These are phyloP conservation scores for Pneumocystis sp. DNA, from an alignment of 1,139 yeast species.

Conservation along the genomic window DNA sequence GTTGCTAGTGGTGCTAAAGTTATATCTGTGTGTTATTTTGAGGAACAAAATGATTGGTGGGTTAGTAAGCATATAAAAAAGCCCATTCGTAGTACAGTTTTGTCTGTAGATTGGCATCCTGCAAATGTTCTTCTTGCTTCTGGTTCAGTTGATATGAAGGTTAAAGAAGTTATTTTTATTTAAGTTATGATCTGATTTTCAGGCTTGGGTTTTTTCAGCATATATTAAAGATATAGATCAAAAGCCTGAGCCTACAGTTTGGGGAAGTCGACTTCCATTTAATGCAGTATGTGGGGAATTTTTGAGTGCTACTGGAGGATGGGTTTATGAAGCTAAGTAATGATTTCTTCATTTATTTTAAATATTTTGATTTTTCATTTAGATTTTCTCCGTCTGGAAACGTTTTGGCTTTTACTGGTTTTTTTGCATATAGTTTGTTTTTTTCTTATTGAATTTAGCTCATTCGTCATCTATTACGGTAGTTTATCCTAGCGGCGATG, in stretches of 20 bases:
- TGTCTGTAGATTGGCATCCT: constrained; percentile 86
- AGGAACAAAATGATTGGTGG: constrained; percentile 98
- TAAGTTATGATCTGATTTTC: neutral
- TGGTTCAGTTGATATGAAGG: constrained; percentile 88
- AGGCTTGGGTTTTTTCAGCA: constrained; percentile 80
- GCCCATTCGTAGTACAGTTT: constrained; percentile 76
- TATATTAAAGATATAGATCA: constrained; percentile 78
- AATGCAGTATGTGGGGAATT: constrained; percentile 84
- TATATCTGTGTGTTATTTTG: constrained; percentile 91
- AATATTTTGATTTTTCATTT: constrained; percentile 25
- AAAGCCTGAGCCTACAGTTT: constrained; percentile 64
- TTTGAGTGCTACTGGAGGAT: constrained; percentile 61
- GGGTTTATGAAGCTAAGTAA: constrained; percentile 54
- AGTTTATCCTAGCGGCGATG: constrained; percentile 60
- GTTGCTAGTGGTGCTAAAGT: constrained; percentile 93
- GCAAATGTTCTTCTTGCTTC: constrained; percentile 77
- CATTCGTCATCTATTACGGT: constrained; percentile 33
- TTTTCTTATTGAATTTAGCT: neutral
- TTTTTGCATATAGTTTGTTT: neutral
- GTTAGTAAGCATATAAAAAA: constrained; percentile 89
- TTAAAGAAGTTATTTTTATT: neutral
- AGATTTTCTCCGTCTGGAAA: constrained; percentile 71
- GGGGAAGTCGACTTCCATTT: constrained; percentile 96
- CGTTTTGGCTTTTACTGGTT: constrained; percentile 52
- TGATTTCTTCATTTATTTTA: neutral